Conservation (phyloP, 805 yeast genomes). For the Vanderwaltozyma yarrowii region DNA sequence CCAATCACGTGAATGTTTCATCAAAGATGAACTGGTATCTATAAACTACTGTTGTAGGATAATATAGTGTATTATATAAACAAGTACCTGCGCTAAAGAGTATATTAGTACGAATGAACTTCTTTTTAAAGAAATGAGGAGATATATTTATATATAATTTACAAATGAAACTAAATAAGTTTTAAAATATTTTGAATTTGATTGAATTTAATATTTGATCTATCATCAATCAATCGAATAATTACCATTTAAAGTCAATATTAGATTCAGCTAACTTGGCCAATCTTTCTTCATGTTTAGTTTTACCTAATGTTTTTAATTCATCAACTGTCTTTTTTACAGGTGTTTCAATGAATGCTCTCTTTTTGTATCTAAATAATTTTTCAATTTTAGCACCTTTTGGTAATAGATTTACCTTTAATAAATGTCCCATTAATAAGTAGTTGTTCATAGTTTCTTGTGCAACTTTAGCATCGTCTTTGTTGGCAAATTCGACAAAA, state of each 20-base stretch:
- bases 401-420: conserved; percentile 50
- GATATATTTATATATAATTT: conserved; percentile 1
- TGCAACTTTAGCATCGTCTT: conserved; percentile 76
- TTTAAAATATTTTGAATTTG: no score
- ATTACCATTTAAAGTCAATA: conserved; percentile 29
- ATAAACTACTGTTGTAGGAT: no score
- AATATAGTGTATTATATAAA: neutral
- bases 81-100: neutral
- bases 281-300: conserved; percentile 28
- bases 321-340: conserved; percentile 24
- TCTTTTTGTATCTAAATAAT: conserved; percentile 28
- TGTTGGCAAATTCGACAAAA: conserved; percentile 68
- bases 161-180: no score
- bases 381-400: conserved; percentile 38
- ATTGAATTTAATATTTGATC: no score
- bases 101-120: neutral
- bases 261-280: conserved; percentile 29
- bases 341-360: conserved; percentile 24
- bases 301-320: conserved; percentile 25
- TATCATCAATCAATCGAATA: neutral
- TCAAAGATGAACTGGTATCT: no score
- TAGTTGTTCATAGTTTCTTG: conserved; percentile 96
- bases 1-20: no score
- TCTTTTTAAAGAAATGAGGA: neutral
- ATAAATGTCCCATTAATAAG: conserved; percentile 73